A percentile compares a stretch with the other conserved stretches of the same genome.
Evolutionary conservation across 2,329 filamentous ascomycete species (phyloP).

Genomic region (Ascochyta clinopodiicola): DNA sequence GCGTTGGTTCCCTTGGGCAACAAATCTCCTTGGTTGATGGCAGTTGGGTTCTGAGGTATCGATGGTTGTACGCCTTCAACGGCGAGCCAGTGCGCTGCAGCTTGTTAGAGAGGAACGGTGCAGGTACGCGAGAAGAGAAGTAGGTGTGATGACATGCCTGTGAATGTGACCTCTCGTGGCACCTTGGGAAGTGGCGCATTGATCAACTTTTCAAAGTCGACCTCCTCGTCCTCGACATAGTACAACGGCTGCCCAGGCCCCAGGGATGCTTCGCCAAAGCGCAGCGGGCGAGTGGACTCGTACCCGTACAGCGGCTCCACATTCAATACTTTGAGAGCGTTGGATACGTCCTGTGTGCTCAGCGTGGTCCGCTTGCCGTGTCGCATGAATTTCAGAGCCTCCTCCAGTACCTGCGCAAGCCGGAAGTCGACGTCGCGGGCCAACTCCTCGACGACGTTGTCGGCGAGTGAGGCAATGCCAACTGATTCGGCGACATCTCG

Average conservation of each 20-base stretch:
- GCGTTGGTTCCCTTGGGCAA: conserved; percentile 88
- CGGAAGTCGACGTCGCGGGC: conserved; percentile 96
- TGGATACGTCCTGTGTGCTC: conserved; percentile 86
- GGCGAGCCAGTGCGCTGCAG: conserved; percentile 89
- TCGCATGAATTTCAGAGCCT: conserved; percentile 96
- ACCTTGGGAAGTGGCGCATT: conserved; percentile 96
- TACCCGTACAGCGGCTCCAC: conserved; percentile 97
- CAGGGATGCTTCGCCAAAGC: conserved; percentile 91
- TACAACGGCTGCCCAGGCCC: conserved; percentile 94
- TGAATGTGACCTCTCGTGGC: conserved; percentile 89
- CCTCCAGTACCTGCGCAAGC: conserved; percentile 89
- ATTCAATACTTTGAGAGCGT: conserved; percentile 84
- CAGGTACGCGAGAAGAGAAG: not conserved
- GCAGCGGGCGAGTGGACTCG: conserved; percentile 85
- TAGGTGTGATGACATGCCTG: conserved; percentile 62
- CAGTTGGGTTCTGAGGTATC: conserved; percentile 94
- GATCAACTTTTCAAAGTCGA: conserved; percentile 98
- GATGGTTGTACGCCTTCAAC: conserved; percentile 97
- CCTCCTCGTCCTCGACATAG: conserved; percentile 97
- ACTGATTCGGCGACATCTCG: conserved; percentile 96
- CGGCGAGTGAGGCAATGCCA: conserved; percentile 79
- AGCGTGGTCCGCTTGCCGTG: conserved; percentile 84
- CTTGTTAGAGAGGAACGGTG: conserved; percentile 14
- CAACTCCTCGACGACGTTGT: conserved; percentile 86
- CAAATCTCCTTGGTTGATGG: conserved; percentile 83